These are phyloP conservation scores for Lepidium campestre DNA, from an alignment of 441 rosid genomes.

Conservation along the genomic window DNA sequence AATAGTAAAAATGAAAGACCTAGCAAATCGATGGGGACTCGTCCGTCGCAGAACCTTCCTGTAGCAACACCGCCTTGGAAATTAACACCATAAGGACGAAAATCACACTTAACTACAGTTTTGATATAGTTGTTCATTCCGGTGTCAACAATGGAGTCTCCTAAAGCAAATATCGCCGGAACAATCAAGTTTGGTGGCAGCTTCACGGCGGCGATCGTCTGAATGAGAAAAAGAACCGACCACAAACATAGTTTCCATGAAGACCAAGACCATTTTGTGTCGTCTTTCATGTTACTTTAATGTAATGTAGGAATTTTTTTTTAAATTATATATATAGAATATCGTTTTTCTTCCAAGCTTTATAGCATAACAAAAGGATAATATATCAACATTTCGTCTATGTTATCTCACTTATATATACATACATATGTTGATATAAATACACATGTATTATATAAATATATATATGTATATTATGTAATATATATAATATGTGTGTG, in stretches of 20 bases:
- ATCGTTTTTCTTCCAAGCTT: neutral
- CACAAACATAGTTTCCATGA: constrained; percentile 13
- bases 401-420: neutral
- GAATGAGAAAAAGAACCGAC: constrained; percentile 3
- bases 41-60: constrained; percentile 51
- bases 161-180: constrained; percentile 48
- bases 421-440: neutral
- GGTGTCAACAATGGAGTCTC: constrained; percentile 56
- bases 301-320: neutral
- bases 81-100: constrained; percentile 44
- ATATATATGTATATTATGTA: neutral
- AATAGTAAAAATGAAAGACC: constrained; percentile 22
- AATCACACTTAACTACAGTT: constrained; percentile 39
- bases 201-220: constrained; percentile 10
- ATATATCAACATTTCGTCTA: neutral
- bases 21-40: constrained; percentile 42
- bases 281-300: constrained; percentile 17
- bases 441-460: too few relatives aligned
- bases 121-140: constrained; percentile 40
- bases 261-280: constrained; percentile 8
- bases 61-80: constrained; percentile 46
- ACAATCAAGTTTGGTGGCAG: constrained; percentile 27
- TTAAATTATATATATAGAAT: neutral
- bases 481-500: neutral
- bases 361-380: neutral